These are phyloP conservation scores for Geranium incanum DNA, from an alignment of 441 rosid species.

Conservation along the genomic window DNA sequence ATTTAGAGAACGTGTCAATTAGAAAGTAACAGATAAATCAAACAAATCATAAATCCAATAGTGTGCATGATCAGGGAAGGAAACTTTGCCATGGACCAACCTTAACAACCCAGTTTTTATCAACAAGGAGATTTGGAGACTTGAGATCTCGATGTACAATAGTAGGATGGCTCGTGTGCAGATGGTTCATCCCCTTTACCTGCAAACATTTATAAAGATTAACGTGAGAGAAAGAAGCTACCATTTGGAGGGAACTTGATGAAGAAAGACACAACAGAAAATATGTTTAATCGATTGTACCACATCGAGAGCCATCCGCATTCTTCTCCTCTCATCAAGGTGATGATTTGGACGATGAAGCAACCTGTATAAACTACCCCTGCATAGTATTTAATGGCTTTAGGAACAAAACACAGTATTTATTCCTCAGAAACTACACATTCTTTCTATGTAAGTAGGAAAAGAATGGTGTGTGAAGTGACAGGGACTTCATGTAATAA, in stretches of 20 bases:
- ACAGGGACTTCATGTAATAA: background rate
- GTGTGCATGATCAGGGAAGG: background rate
- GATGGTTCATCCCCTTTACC: conserved; percentile 98
- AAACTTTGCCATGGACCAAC: conserved; percentile 28
- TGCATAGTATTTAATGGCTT: conserved; percentile 27
- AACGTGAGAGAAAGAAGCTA: conserved; percentile 16
- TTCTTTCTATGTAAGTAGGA: background rate
- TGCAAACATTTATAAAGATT: conserved; percentile 27
- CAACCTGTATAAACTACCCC: conserved; percentile 91
- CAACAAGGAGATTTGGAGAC: conserved; percentile 96
- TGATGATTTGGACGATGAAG: conserved; percentile 73
- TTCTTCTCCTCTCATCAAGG: conserved; percentile 78
- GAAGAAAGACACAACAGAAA: background rate
- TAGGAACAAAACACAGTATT: conserved; percentile 7
- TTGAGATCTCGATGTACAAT: conserved; percentile 96
- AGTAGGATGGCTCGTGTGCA: conserved; percentile 92
- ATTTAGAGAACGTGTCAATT: background rate
- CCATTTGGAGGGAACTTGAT: background rate
- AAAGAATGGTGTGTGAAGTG: background rate
- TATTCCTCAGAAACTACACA: background rate
- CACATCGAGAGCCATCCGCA: conserved; percentile 97
- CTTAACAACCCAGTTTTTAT: conserved; percentile 96
- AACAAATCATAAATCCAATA: background rate
- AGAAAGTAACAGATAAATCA: conserved; percentile 13
- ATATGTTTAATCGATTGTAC: conserved; percentile 28